These are phyloP conservation scores for Aspergillus persii DNA, from an alignment of 2,329 filamentous ascomycete genomes.

Conservation along the genomic window DNA sequence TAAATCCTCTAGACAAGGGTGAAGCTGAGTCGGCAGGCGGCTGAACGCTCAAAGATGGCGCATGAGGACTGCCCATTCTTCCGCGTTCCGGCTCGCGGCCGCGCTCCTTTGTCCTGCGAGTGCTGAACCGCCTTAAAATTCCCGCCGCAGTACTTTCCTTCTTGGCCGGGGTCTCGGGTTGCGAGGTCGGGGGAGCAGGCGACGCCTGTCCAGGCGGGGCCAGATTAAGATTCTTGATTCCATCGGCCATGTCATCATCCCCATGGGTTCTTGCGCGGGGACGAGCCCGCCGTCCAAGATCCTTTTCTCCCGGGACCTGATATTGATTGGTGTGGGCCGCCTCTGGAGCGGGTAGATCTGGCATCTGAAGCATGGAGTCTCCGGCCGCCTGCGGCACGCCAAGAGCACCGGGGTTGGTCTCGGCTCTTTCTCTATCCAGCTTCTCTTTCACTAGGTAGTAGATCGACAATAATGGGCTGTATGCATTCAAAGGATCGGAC, in stretches of 20 bases:
- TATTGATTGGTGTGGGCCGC: constrained; percentile 90
- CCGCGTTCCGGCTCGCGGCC: constrained; percentile 40
- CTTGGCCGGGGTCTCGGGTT: constrained; percentile 62
- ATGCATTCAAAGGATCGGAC: constrained; percentile 87
- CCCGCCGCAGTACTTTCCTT: constrained; percentile 87
- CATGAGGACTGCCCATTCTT: constrained; percentile 62
- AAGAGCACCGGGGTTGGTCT: constrained; percentile 59
- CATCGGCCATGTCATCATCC: constrained; percentile 82
- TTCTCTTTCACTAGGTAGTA: constrained; percentile 98
- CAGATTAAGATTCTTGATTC: constrained; percentile 64
- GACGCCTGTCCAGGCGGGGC: constrained; percentile 48
- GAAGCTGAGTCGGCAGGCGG: constrained; percentile 65
- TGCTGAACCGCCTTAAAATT: constrained; percentile 85
- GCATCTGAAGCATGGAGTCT: constrained; percentile 60
- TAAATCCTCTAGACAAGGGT: constrained; percentile 81
- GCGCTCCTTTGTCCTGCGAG: constrained; percentile 67
- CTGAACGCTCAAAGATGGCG: constrained; percentile 78
- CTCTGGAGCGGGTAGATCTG: constrained; percentile 76
- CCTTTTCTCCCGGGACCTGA: constrained; percentile 85
- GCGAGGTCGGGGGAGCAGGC: constrained; percentile 55
- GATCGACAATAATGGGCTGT: constrained; percentile 84
- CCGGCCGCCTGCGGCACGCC: constrained; percentile 57
- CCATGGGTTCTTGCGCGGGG: constrained; percentile 89
- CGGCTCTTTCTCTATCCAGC: constrained; percentile 70
- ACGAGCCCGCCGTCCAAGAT: constrained; percentile 77